phyloP scores from a whole-genome alignment of 164 flowering plant species.

The Vitis vinifera region ASM3070453v1 NC_081805.1:6829501-6830000 shows the following conservation, averaged over 20 bases:
- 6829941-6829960: conserved; percentile 65
- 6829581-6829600: too few relatives aligned
- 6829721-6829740: conserved; percentile 38
- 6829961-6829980: conserved; percentile 75
- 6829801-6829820: conserved; percentile 64
- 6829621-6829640: conserved; percentile 16
- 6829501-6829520: too few relatives aligned
- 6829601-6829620: too few relatives aligned
- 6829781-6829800: conserved; percentile 45
- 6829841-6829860: conserved; percentile 63
- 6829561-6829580: too few relatives aligned
- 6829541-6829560: too few relatives aligned
- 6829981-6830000: conserved; percentile 54
- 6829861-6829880: conserved; percentile 55
- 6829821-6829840: conserved; percentile 73
- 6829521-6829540: too few relatives aligned
- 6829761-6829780: conserved; percentile 47
- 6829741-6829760: conserved; percentile 18
- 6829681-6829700: conserved; percentile 59
- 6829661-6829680: conserved; percentile 54
- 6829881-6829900: conserved; percentile 53
- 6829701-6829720: conserved; percentile 22
- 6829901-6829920: conserved; percentile 66
- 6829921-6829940: conserved; percentile 48
- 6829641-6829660: conserved; percentile 71